These are phyloP conservation scores for Coniochaeta ligniaria DNA, from an alignment of 2,329 filamentous ascomycete genomes.

Conservation along the genomic window DNA sequence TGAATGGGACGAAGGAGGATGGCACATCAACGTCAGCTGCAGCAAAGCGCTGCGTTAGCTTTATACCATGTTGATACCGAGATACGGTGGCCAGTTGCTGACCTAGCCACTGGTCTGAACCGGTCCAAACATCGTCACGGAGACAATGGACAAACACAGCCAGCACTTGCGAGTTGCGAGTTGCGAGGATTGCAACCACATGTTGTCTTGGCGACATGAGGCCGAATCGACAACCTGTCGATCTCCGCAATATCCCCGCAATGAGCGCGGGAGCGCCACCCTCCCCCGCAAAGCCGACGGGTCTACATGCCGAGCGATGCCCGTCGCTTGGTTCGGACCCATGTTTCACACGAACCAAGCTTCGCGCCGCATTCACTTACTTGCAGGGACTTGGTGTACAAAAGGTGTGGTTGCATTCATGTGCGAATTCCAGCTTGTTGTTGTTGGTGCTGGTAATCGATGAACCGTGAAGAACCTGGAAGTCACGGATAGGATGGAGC, in stretches of 20 bases:
- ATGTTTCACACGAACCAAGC: not conserved
- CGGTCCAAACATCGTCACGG: not conserved
- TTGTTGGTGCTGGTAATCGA: too few relatives aligned
- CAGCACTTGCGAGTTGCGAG: not conserved
- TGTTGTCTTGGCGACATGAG: not conserved
- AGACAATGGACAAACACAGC: not conserved
- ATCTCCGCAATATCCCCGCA: conserved; percentile 1
- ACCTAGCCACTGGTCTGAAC: not conserved
- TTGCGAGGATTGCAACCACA: not conserved
- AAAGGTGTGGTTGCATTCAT: not conserved
- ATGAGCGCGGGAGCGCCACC: not conserved
- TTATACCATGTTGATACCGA: not conserved
- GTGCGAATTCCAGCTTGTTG: too few relatives aligned
- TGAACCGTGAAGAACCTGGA: too few relatives aligned
- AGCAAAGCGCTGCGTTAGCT: not conserved
- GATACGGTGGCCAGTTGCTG: not conserved
- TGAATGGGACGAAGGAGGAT: not conserved
- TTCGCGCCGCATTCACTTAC: not conserved
- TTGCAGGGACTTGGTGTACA: too few relatives aligned
- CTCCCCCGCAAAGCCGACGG: not conserved
- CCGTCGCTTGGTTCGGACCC: not conserved
- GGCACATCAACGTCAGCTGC: not conserved
- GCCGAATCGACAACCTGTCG: not conserved
- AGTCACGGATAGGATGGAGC: too few relatives aligned
- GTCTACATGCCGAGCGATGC: not conserved